phyloP scores from a whole-genome alignment of 345 rosid genomes.

The Eucalyptus marginata region DNA sequence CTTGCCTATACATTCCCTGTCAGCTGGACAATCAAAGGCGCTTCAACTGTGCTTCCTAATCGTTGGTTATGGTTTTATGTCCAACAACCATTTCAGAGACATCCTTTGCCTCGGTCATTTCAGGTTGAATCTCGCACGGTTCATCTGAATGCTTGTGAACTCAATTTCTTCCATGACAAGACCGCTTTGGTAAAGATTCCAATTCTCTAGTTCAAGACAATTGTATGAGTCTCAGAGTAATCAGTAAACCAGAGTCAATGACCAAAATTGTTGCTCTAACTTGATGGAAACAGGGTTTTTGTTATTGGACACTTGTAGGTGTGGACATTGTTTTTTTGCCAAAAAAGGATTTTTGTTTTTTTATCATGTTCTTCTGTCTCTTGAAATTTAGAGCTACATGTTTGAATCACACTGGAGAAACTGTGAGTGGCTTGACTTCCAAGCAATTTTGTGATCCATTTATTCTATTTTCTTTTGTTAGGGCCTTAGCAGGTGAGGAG shows the following conservation, averaged over 20 bases:
- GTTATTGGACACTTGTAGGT: neutral
- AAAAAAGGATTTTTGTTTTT: neutral
- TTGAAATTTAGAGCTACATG: neutral
- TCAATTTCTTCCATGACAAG: neutral
- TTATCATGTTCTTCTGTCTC: neutral
- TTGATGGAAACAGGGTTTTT: neutral
- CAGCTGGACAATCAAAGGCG: neutral
- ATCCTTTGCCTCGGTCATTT: neutral
- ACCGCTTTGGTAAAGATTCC: neutral
- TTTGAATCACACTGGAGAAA: neutral
- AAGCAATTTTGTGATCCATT: neutral
- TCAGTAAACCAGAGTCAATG: neutral
- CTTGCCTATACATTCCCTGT: neutral
- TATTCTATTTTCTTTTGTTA: neutral
- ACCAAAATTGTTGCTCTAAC: neutral
- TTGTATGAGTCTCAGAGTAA: neutral
- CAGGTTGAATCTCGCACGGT: neutral
- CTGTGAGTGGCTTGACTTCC: neutral
- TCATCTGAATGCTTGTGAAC: neutral
- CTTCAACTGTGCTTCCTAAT: neutral
- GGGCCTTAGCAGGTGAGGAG: constrained; percentile 64
- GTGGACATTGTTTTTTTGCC: neutral
- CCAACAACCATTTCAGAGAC: neutral
- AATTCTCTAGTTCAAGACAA: neutral
- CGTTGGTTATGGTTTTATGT: neutral